Percentiles rank a stretch among this genome's conserved stretches.
Conservation (phyloP, 148 eudicot genomes). For the Rhododendron mucronatum region DNA sequence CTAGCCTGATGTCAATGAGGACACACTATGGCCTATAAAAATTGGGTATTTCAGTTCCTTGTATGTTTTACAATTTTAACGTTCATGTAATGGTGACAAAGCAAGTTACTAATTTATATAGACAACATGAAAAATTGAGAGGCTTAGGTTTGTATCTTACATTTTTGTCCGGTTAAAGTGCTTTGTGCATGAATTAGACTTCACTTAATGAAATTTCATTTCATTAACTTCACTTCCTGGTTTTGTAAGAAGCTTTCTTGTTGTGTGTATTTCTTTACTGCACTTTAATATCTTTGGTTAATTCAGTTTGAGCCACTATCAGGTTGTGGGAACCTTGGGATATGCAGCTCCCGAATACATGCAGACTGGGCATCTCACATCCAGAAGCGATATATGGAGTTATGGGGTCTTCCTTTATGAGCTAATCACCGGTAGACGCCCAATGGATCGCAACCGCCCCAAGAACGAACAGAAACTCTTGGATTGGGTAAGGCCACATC, state of each 20-base stretch:
- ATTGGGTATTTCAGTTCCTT: neutral
- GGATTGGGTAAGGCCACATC: conserved; percentile 81
- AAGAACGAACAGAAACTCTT: conserved; percentile 79
- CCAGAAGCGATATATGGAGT: conserved; percentile 87
- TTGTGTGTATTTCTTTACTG: neutral
- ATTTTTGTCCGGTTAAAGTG: neutral
- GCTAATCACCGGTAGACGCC: conserved; percentile 84
- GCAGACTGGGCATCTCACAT: conserved; percentile 79
- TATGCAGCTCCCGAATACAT: conserved; percentile 97
- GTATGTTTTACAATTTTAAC: neutral
- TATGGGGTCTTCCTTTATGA: conserved; percentile 95
- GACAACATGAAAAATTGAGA: neutral
- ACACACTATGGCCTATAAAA: neutral
- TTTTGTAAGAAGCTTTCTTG: neutral
- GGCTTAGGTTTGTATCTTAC: neutral
- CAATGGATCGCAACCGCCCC: conserved; percentile 75
- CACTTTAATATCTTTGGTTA: neutral
- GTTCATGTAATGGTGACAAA: neutral
- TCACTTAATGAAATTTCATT: neutral
- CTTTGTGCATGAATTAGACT: neutral
- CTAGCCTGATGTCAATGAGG: neutral
- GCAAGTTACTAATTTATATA: neutral
- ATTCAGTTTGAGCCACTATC: conserved; percentile 4
- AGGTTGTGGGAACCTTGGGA: conserved; percentile 94
- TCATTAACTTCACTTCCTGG: neutral